Conservation (phyloP, 2,329 filamentous ascomycete species). For the Ampelomyces quisqualis region DNA sequence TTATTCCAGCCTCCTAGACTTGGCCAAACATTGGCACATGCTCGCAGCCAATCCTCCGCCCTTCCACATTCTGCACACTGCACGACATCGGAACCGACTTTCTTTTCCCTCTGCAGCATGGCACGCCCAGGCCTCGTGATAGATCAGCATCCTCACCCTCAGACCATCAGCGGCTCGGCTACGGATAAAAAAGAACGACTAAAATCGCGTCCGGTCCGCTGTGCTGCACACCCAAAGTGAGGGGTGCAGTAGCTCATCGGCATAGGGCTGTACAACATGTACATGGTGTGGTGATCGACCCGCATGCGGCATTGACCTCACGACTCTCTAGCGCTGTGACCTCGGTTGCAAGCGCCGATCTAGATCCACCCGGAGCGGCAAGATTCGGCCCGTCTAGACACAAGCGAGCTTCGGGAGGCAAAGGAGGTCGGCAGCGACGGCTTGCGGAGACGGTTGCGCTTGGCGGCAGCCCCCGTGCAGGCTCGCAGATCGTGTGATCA, state of each 20-base stretch:
- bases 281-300: conserved; percentile 1
- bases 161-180: neutral
- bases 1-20: neutral
- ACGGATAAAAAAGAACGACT: neutral
- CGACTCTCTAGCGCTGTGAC: neutral
- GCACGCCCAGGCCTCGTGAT: neutral
- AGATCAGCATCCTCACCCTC: neutral
- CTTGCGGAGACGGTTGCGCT: neutral
- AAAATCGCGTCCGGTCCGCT: too few species aligned
- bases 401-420: neutral
- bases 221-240: neutral
- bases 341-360: neutral
- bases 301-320: conserved; percentile 6
- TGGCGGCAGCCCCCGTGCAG: too few species aligned
- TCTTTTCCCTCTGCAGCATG: conserved; percentile 1
- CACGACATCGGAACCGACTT: conserved; percentile 1
- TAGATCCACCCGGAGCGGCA: neutral
- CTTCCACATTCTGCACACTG: too few species aligned
- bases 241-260: conserved; percentile 1
- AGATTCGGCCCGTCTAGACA: neutral
- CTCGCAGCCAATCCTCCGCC: too few species aligned
- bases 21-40: too few species aligned
- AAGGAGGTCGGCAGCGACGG: neutral
- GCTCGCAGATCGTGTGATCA: too few species aligned
- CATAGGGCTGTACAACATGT: conserved; percentile 1